A percentile compares a stretch with the other conserved stretches of the same genome.
Evolutionary conservation across 768 basidiomycete genomes (phyloP).

Genomic region (Calocybe indica): DNA sequence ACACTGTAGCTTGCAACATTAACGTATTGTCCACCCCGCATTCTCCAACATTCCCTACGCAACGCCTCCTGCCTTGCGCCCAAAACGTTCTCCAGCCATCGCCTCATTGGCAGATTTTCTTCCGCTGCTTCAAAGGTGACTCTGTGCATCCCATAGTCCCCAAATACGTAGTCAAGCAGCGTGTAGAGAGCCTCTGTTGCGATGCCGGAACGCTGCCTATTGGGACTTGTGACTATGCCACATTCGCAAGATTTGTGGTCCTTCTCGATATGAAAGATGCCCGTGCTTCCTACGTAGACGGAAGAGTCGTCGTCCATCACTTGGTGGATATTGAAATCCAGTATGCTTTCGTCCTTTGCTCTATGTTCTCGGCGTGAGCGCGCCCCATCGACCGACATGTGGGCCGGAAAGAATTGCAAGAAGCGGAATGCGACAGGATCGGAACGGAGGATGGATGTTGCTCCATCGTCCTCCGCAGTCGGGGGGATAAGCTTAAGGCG

Average conservation of each 20-base stretch:
- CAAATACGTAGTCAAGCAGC: conserved; percentile 34
- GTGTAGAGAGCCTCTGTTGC: conserved; percentile 40
- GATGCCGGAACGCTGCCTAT: conserved; percentile 28
- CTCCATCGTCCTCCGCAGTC: conserved; percentile 26
- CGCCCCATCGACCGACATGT: conserved; percentile 28
- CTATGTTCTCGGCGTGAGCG: conserved; percentile 26
- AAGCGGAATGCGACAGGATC: conserved; percentile 32
- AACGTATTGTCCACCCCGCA: conserved; percentile 24
- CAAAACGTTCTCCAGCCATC: conserved; percentile 38
- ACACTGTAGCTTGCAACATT: conserved; percentile 38
- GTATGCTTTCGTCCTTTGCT: conserved; percentile 21
- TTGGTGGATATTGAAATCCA: conserved; percentile 33
- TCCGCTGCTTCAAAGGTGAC: conserved; percentile 33
- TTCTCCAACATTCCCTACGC: conserved; percentile 35
- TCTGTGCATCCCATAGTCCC: conserved; percentile 34
- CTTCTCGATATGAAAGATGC: conserved; percentile 32
- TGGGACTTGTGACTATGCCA: conserved; percentile 33
- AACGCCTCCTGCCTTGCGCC: conserved; percentile 31
- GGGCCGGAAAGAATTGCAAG: conserved; percentile 31
- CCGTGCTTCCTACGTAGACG: conserved; percentile 30
- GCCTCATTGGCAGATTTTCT: conserved; percentile 38
- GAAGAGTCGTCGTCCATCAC: conserved; percentile 16
- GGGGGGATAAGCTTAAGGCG: conserved; percentile 30
- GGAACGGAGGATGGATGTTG: conserved; percentile 26
- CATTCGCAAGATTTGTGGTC: conserved; percentile 30